Evolutionary conservation across 164 flowering plant genomes (phyloP).

Genomic region (Brasenia schreberi): DNA sequence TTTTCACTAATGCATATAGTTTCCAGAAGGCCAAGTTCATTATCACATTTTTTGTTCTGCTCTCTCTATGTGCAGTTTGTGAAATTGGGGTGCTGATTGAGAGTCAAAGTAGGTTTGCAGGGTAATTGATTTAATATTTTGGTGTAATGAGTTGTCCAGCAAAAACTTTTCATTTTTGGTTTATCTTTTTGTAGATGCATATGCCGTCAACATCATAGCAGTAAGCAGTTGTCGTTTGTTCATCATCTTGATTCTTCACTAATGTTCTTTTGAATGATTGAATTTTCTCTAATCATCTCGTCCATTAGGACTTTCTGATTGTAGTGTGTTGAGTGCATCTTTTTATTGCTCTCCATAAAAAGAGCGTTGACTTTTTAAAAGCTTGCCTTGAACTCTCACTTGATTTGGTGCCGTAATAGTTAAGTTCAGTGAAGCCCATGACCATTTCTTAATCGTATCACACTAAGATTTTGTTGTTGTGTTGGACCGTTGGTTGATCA

Average conservation of each 20-base stretch:
- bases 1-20: no score
- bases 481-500: constrained; percentile 1
- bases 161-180: background rate
- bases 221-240: no score
- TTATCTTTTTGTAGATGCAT: background rate
- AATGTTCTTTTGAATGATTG: no score
- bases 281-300: background rate
- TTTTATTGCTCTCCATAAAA: background rate
- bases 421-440: background rate
- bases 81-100: background rate
- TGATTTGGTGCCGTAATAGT: background rate
- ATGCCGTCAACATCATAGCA: no score
- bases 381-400: background rate
- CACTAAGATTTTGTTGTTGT: background rate
- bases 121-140: background rate
- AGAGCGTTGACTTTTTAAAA: background rate
- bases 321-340: background rate
- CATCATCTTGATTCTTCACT: no score
- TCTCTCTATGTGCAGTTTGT: background rate
- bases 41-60: background rate
- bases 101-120: background rate
- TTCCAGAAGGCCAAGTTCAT: background rate
- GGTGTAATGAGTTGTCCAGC: background rate
- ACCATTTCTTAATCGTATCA: background rate
- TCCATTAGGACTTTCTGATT: background rate